Conservation (phyloP, 1,284 basidiomycete genomes). For the Ustilago tritici region DNA sequence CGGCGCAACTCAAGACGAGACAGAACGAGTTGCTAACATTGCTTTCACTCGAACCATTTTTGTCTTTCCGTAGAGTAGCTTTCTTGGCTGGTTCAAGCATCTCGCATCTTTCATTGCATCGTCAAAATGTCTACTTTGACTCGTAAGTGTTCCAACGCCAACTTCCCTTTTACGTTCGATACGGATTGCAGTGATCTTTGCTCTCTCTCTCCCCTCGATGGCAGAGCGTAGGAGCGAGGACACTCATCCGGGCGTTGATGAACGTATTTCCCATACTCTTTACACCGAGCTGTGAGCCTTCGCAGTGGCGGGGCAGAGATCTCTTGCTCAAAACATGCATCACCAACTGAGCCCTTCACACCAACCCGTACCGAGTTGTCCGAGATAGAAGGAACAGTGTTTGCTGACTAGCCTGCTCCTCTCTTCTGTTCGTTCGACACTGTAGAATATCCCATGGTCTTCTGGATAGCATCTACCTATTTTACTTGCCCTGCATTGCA, state of each 20-base stretch:
- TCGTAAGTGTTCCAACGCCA: slow-evolving; percentile 24
- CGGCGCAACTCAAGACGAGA: too few species aligned
- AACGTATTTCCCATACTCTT: slow-evolving; percentile 57
- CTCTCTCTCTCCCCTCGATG: background rate
- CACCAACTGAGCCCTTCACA: slow-evolving; percentile 53
- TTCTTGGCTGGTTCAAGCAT: background rate
- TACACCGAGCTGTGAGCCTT: slow-evolving; percentile 56
- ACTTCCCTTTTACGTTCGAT: slow-evolving; percentile 15
- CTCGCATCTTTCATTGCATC: background rate
- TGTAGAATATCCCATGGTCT: background rate
- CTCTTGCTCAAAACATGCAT: slow-evolving; percentile 58
- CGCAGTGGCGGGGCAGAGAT: slow-evolving; percentile 58
- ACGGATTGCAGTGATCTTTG: slow-evolving; percentile 12
- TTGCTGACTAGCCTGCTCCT: slow-evolving; percentile 16
- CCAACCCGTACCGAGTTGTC: background rate
- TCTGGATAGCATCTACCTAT: background rate
- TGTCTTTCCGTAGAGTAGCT: background rate
- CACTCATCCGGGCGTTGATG: slow-evolving; percentile 38
- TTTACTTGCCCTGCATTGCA: slow-evolving; percentile 23
- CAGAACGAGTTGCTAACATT: slow-evolving; percentile 11
- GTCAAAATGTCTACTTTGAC: background rate
- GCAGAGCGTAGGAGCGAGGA: background rate
- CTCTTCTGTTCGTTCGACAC: background rate
- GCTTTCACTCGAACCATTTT: background rate
- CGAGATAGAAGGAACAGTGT: background rate